Evolutionary conservation across 768 basidiomycete genomes (phyloP).

Genomic region (Lyophyllum decastes): DNA sequence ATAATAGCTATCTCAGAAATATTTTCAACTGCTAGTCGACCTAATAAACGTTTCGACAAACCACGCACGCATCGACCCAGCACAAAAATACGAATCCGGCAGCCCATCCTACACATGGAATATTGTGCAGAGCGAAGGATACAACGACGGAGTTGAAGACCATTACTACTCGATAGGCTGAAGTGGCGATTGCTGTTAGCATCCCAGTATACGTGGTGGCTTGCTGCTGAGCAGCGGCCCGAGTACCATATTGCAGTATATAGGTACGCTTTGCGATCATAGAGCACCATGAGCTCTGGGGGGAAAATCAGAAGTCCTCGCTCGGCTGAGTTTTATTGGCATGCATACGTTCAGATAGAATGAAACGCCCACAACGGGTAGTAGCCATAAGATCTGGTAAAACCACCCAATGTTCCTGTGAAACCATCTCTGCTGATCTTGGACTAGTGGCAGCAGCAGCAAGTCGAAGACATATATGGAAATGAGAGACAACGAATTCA

Average conservation of each 20-base stretch:
- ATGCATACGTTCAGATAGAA: constrained; percentile 81
- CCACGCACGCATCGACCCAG: constrained; percentile 84
- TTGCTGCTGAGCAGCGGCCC: constrained; percentile 41
- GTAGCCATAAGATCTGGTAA: constrained; percentile 77
- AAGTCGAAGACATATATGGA: constrained; percentile 80
- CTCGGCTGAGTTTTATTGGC: not conserved
- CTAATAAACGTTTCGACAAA: not conserved
- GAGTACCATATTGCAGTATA: constrained; percentile 67
- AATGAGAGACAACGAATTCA: constrained; percentile 69
- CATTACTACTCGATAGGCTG: constrained; percentile 83
- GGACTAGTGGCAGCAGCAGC: constrained; percentile 67
- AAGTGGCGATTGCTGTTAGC: constrained; percentile 74
- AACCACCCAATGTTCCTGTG: constrained; percentile 76
- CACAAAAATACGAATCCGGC: constrained; percentile 75
- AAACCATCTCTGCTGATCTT: constrained; percentile 62
- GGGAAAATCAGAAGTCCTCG: not conserved
- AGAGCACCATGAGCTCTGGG: constrained; percentile 76
- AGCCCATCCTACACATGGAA: constrained; percentile 66
- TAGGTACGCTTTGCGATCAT: constrained; percentile 76
- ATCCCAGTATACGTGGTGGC: constrained; percentile 68
- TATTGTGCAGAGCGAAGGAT: constrained; percentile 60
- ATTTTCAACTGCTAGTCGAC: not conserved
- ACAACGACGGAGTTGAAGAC: constrained; percentile 73
- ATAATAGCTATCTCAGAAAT: constrained; percentile 61
- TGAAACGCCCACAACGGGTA: constrained; percentile 74